Conservation (phyloP, 495 filamentous ascomycete species). For the Penicillium pulvis region DNA sequence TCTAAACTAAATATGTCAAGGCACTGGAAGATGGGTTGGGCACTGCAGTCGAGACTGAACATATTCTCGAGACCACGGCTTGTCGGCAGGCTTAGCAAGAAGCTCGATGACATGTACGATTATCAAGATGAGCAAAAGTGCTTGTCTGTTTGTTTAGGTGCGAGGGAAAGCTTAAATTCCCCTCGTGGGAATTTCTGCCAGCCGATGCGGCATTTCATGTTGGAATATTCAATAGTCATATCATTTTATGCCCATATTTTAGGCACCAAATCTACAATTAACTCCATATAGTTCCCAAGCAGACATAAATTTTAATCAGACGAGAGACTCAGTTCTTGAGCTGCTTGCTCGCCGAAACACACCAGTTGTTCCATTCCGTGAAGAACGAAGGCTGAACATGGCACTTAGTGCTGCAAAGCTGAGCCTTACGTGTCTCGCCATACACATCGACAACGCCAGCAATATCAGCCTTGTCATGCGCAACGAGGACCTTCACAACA, state of each 20-base stretch:
- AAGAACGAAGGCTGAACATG: conserved; percentile 65
- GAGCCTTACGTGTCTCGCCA: conserved; percentile 54
- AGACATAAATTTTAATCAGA: neutral
- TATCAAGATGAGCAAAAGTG: no score
- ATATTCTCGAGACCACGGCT: no score
- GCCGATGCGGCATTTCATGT: neutral
- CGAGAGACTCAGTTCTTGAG: conserved; percentile 32
- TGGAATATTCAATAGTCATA: neutral
- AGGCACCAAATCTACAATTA: neutral
- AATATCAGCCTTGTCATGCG: conserved; percentile 49
- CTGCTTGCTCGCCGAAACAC: conserved; percentile 50
- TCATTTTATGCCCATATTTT: neutral
- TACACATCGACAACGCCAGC: conserved; percentile 58
- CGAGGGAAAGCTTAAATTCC: no score
- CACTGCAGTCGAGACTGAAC: no score
- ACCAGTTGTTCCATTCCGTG: conserved; percentile 71
- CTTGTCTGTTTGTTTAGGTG: no score
- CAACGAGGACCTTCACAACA: conserved; percentile 61
- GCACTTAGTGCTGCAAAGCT: conserved; percentile 56
- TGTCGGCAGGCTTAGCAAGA: no score
- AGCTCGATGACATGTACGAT: no score
- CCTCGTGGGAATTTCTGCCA: no score
- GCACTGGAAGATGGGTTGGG: no score
- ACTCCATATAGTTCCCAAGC: neutral
- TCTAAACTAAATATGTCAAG: no score